Evolutionary conservation across 2,329 filamentous ascomycete species (phyloP), one percentile per base, ranked within the genome.

Genomic region (Apiospora kogelbergensis): DNA sequence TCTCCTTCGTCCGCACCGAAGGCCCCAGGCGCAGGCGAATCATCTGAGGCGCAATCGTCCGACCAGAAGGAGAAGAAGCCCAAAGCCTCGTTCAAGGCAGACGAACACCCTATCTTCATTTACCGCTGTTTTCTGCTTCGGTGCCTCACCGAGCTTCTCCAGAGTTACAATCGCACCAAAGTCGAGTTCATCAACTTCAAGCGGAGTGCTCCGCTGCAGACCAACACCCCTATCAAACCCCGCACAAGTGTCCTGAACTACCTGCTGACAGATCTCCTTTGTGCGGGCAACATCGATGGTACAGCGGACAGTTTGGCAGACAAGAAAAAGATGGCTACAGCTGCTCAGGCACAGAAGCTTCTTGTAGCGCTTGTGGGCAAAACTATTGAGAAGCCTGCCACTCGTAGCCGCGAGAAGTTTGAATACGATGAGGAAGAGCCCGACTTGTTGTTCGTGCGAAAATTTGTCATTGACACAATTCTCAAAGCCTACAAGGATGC

Each of bases 181-280:
- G 89, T 99, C 57, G 97, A 99, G 78, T 98, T 99, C 78, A 98
- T 99, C 84, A 98, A 98, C 80, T 99, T 98, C 83, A 98, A 97
- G 73, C 91, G 95, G 70, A 97, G 95, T 77, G 91, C 93, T 7
- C 93, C 95, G 63, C 87, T 94, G 60, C 91, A 93, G 74, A 91
- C 91, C 13, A 90, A 90, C 67, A 98, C 96, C 1, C 96, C 96
- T 6, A 95, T 97, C 20, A 98, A 98, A 80, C 96, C 96, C 68
- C 90, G 96, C 48, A 95, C 95, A 13, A 94, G 93, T 71, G 92
- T 98, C 57, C 84, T 99, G 71, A 98, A 98, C 79, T 99, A 99
- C 76, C 86, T 99, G 44, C 88, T 99, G 65, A 94, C 93, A 74
- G 92, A 92, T 70, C 84, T 99, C 22, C 82, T 92, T 15, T 87